phyloP scores from a whole-genome alignment of 2,329 filamentous ascomycete species.

The Sclerotiophoma versabilis region DNA sequence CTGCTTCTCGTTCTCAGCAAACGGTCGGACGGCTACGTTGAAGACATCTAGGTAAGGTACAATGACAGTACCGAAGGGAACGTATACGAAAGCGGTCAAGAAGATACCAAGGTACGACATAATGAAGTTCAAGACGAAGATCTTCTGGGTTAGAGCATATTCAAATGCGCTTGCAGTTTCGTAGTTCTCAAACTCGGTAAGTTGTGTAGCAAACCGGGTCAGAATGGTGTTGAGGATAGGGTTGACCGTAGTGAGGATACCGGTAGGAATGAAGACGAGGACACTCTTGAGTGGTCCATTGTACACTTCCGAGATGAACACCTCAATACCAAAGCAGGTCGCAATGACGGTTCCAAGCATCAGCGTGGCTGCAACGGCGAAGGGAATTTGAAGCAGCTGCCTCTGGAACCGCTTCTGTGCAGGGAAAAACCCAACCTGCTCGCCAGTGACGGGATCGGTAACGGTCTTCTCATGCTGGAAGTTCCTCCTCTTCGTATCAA shows the following conservation, averaged over 20 bases:
- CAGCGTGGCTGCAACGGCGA: slow-evolving; percentile 75
- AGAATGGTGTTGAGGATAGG: slow-evolving; percentile 80
- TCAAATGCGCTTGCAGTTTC: slow-evolving; percentile 85
- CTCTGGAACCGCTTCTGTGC: slow-evolving; percentile 75
- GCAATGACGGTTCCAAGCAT: slow-evolving; percentile 83
- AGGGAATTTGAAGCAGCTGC: slow-evolving; percentile 83
- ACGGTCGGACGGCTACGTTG: slow-evolving; percentile 73
- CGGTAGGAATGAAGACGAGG: slow-evolving; percentile 84
- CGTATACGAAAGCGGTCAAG: slow-evolving; percentile 91
- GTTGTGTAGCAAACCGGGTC: slow-evolving; percentile 74
- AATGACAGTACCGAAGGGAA: slow-evolving; percentile 85
- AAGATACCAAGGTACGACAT: slow-evolving; percentile 88
- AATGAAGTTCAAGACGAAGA: slow-evolving; percentile 96
- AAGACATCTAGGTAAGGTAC: slow-evolving; percentile 88
- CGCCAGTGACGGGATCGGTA: slow-evolving; percentile 82
- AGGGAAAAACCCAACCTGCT: slow-evolving; percentile 78
- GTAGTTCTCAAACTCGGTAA: slow-evolving; percentile 91
- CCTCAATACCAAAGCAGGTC: slow-evolving; percentile 88
- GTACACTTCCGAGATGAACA: slow-evolving; percentile 95
- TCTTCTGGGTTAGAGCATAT: slow-evolving; percentile 85
- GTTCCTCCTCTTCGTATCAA: slow-evolving; percentile 78
- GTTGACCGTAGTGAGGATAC: slow-evolving; percentile 81
- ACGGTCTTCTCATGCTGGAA: slow-evolving; percentile 81
- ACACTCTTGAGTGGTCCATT: slow-evolving; percentile 85
- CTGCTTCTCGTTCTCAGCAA: slow-evolving; percentile 78